Evolutionary conservation across 2,329 filamentous ascomycete genomes (phyloP), one percentile per base, ranked within the genome.

Genomic region (Penicillium hordei): DNA sequence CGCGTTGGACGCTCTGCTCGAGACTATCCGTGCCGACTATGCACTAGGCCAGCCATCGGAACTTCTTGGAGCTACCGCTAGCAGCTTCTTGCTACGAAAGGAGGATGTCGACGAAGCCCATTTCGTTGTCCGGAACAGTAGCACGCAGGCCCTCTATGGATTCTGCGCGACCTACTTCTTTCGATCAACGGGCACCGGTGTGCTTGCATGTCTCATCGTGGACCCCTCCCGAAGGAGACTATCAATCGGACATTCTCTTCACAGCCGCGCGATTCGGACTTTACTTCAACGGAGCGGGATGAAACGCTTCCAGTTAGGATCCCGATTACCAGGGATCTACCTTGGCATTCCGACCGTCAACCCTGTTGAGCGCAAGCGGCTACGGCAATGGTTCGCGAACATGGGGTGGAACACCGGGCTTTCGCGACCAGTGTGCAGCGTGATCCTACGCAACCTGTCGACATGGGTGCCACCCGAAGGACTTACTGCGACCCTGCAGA

Each of bases 91-190:
- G 57, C 78, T 96, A 2, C 84, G 82, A 62, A 86, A 87, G 65
- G 79, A 84, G 0, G 84, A 87, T 45, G 83, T 96, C 29, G 85
- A 90, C 55, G 91, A 96, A 74, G 81, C 87, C 0, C 93, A 97
- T 72, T 96, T 93, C 69, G 92, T 97, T 9, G 93, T 97, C 33
- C 86, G 93, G 21, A 97, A 97, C 72, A 95, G 90, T 76, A 96
- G 90, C 72, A 97, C 93, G 0, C 89, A 91, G 61, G 90, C 90
- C 0, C 78, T 97, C 0, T 97, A 96, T 69, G 93, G 93, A 2
- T 97, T 97, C 74, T 93, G 90, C 68, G 89, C 92, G 0, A 96
- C 92, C 0, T 97, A 96, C 71, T 92, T 86, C 71, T 86, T 89
- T 69, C 86, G 86, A 40, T 81, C 78, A n/a, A 87, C 81, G 3